These are phyloP conservation scores for Phaeophleospora eucalypticola DNA, from an alignment of 2,329 filamentous ascomycete genomes.

Conservation along the genomic window DNA sequence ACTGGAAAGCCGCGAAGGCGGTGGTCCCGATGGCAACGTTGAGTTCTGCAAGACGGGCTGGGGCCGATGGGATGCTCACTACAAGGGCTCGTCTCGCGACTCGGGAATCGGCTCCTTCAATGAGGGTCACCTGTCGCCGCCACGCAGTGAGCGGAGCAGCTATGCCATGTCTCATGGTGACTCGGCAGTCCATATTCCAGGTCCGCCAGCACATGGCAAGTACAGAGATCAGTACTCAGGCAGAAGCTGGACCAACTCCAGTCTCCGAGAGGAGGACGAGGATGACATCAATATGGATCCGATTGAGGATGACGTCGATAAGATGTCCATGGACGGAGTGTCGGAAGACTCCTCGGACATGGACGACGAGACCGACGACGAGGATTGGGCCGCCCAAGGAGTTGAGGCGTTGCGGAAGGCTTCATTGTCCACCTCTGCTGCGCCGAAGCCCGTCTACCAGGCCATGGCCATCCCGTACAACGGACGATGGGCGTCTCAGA, in stretches of 20 bases:
- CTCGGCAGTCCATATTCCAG: slow-evolving; percentile 31
- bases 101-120: slow-evolving; percentile 37
- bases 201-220: slow-evolving; percentile 20
- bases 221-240: slow-evolving; percentile 38
- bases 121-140: slow-evolving; percentile 42
- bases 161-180: slow-evolving; percentile 33
- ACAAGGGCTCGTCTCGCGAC: slow-evolving; percentile 50
- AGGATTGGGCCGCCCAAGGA: slow-evolving; percentile 90
- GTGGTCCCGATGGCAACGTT: slow-evolving; percentile 63
- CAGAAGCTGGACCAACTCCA: slow-evolving; percentile 65
- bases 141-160: slow-evolving; percentile 46
- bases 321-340: slow-evolving; percentile 84
- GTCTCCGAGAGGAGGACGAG: slow-evolving; percentile 61
- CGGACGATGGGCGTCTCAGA: slow-evolving; percentile 23
- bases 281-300: slow-evolving; percentile 57
- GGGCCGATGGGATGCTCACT: slow-evolving; percentile 89
- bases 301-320: slow-evolving; percentile 83
- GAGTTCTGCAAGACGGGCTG: slow-evolving; percentile 94
- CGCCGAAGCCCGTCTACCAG: slow-evolving; percentile 26
- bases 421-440: slow-evolving; percentile 38
- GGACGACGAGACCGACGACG: slow-evolving; percentile 81
- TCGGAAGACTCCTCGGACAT: slow-evolving; percentile 33
- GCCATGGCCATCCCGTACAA: slow-evolving; percentile 28
- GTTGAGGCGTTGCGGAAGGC: slow-evolving; percentile 74
- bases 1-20: slow-evolving; percentile 70